A percentile compares a stretch with the other conserved stretches of the same genome.
phyloP scores from a whole-genome alignment of 129 eudicot genomes.

The Centaurea solstitialis region DNA sequence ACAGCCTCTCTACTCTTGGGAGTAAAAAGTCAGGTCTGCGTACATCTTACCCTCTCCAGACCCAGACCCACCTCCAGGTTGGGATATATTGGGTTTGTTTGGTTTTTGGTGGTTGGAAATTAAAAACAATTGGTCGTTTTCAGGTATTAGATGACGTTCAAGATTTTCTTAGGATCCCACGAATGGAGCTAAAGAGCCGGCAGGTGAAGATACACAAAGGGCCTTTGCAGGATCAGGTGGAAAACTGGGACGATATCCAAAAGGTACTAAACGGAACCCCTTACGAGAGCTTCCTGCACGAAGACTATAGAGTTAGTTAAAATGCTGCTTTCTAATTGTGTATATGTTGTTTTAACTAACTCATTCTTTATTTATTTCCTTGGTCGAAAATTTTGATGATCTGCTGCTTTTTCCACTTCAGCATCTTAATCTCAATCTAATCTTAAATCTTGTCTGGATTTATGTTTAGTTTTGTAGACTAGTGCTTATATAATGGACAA shows the following conservation, averaged over 20 bases:
- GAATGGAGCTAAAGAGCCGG: conserved; percentile 53
- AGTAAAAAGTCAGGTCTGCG: no score
- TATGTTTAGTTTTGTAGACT: conserved; percentile 14
- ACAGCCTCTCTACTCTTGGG: background rate
- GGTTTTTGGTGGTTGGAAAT: background rate
- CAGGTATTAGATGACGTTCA: conserved; percentile 80
- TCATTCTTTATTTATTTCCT: conserved; percentile 44
- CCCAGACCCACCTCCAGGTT: background rate
- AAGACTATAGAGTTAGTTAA: conserved; percentile 51
- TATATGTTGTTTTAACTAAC: conserved; percentile 35
- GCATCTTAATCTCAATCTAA: conserved; percentile 28
- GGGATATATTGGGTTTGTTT: background rate
- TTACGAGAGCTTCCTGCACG: conserved; percentile 60
- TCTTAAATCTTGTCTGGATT: conserved; percentile 12
- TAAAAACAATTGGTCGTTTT: background rate
- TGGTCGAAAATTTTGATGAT: conserved; percentile 56
- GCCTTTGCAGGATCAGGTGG: conserved; percentile 67
- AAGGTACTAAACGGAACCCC: conserved; percentile 70
- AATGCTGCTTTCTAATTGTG: conserved; percentile 23
- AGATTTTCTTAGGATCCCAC: conserved; percentile 83
- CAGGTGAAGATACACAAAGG: conserved; percentile 99
- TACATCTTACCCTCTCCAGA: no score
- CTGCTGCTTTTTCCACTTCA: conserved; percentile 4
- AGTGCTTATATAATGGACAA: background rate
- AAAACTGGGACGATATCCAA: conserved; percentile 74